A percentile compares a stretch with the other conserved stretches of the same genome.
Evolutionary conservation across 345 rosid genomes (phyloP).

Genomic region (Pugionium dolabratum): DNA sequence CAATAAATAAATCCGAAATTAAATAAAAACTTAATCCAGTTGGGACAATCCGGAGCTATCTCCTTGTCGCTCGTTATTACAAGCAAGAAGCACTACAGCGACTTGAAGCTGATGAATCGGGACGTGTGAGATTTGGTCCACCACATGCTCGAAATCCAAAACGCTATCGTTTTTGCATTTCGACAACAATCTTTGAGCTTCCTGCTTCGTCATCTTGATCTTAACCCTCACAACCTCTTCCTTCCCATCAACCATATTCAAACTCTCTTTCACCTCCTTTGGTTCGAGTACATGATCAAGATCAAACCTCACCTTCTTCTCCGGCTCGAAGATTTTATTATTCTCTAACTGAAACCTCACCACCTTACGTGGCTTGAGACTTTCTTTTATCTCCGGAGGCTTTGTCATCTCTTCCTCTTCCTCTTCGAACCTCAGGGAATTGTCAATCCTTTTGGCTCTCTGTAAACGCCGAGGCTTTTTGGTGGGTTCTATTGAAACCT

Average conservation of each 20-base stretch:
- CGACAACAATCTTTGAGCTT: conserved; percentile 51
- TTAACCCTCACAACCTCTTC: conserved; percentile 49
- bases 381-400: conserved; percentile 29
- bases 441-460: conserved; percentile 38
- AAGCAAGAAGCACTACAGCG: conserved; percentile 32
- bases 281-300: conserved; percentile 8
- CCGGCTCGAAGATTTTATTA: conserved; percentile 31
- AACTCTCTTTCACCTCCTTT: conserved; percentile 23
- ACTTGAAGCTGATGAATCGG: conserved; percentile 50
- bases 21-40: background rate
- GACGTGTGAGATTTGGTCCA: conserved; percentile 46
- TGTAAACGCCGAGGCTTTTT: conserved; percentile 36
- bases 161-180: conserved; percentile 56
- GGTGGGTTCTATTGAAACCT: conserved; percentile 17
- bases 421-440: conserved; percentile 38
- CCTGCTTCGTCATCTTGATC: conserved; percentile 64
- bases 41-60: conserved; percentile 14
- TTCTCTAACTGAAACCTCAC: conserved; percentile 41
- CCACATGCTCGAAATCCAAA: conserved; percentile 54
- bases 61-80: conserved; percentile 20
- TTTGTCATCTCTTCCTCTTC: conserved; percentile 35
- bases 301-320: conserved; percentile 23
- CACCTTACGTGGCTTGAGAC: conserved; percentile 33
- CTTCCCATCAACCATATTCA: conserved; percentile 2
- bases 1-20: background rate